These are phyloP conservation scores for Pestalotiopsis sp. DNA, from an alignment of 2,329 filamentous ascomycete species.

Conservation along the genomic window DNA sequence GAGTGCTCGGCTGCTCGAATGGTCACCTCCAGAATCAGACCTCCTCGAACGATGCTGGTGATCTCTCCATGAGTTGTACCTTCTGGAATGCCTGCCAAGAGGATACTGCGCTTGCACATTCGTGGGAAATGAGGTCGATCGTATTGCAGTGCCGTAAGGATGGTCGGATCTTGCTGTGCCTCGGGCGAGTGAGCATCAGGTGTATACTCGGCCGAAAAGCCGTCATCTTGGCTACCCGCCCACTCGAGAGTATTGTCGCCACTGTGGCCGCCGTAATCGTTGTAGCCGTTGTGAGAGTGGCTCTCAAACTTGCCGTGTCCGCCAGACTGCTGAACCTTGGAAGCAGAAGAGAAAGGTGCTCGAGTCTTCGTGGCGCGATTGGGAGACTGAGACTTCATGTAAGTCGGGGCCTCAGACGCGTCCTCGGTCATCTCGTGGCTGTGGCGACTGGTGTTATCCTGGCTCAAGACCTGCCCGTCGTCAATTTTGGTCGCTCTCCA, in stretches of 20 bases:
- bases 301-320: conserved; percentile 4
- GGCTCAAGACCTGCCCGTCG: conserved; percentile 8
- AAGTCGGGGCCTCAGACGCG: conserved; percentile 11
- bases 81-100: conserved; percentile 64
- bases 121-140: conserved; percentile 35
- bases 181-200: conserved; percentile 22
- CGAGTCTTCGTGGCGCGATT: neutral
- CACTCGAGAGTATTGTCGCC: conserved; percentile 20
- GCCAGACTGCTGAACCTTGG: neutral
- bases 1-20: conserved; percentile 60
- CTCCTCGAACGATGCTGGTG: conserved; percentile 66
- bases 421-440: conserved; percentile 14
- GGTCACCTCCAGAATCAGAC: conserved; percentile 70
- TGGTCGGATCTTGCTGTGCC: neutral
- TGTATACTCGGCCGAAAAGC: conserved; percentile 23
- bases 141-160: neutral
- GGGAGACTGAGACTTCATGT: conserved; percentile 5
- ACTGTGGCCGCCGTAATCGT: neutral
- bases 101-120: conserved; percentile 57
- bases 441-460: conserved; percentile 15
- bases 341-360: neutral
- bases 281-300: conserved; percentile 13
- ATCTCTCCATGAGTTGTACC: conserved; percentile 68
- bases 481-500: neutral
- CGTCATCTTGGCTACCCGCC: conserved; percentile 21